Evolutionary conservation across 768 basidiomycete species (phyloP), one percentile per base, ranked within the genome.

Genomic region (Piloderma croceum): DNA sequence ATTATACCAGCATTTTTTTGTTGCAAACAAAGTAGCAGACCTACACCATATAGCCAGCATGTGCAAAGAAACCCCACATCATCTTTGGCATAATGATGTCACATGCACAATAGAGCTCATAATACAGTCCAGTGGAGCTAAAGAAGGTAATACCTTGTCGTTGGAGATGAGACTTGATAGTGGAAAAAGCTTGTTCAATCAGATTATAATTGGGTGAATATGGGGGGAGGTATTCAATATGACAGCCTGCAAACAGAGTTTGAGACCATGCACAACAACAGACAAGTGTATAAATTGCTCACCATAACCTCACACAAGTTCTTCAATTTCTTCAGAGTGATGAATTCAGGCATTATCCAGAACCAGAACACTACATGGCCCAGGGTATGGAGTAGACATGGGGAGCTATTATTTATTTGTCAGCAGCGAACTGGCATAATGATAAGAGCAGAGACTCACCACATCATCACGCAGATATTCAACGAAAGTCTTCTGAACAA

Each of bases 151-250:
- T 32, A 15, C 33, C 43, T 21, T 46, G 38, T 9, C 32, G 29
- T 11, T 32, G 31, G 7, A 58, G 38, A 18, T 45, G 35, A 4
- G 54, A 34, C 34, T 61, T 61, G 21, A 61, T 35, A n/a, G 44
- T 18, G 15, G 50, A 46, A 41, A 63, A 63, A 10, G 51, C 44
- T 24, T 57, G 53, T 35, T 63, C 58, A 23, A 64, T 63, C 23
- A 58, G 63, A 31, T 64, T 63, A 37, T 46, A 61, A 44, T 64
- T 52, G 0, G 62, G 62, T 2, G 59, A 64, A 42, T 64, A 63
- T n/a, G 58, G 56, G 9, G 58, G 62, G 3, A 64, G 43, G 39
- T 58, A 62, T 5, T 55, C 41, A 2, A 59, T 52, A 6, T 49
- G 53, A 23, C 51, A 59, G 0, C 48, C 55, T 51, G n/a, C n/a